Conservation (phyloP, 31 red algal species). For the Endocladia muricata region DNA sequence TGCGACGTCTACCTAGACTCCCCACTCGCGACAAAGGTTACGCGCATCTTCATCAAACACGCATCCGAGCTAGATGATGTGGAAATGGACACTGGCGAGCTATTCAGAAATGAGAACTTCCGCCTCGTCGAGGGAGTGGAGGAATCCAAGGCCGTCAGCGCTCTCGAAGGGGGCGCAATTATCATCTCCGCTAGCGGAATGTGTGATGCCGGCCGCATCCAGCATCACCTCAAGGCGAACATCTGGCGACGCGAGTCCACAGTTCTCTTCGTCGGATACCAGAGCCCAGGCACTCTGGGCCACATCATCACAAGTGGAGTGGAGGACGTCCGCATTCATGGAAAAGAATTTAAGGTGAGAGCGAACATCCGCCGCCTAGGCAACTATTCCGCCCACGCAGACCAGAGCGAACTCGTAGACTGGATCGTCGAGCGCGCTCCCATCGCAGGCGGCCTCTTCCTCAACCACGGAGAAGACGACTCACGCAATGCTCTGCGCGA, state of each 20-base stretch:
- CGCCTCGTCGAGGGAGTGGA: not conserved
- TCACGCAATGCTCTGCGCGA: too few relatives aligned
- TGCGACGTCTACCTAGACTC: too few relatives aligned
- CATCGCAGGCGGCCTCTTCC: too few relatives aligned
- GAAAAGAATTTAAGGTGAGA: not conserved
- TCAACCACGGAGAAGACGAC: too few relatives aligned
- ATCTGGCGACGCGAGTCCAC: not conserved
- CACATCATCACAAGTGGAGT: not conserved
- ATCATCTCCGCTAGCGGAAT: conserved; percentile 11
- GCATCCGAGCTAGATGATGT: too few relatives aligned
- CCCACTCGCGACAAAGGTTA: too few relatives aligned
- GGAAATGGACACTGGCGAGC: not conserved
- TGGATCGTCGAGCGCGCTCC: too few relatives aligned
- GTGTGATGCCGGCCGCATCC: not conserved
- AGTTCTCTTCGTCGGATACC: conserved; percentile 5
- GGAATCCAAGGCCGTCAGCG: not conserved
- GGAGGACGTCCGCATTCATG: not conserved
- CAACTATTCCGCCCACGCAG: not conserved
- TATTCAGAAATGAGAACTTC: not conserved
- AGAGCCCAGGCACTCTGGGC: not conserved
- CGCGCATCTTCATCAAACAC: too few relatives aligned
- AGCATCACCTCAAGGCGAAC: conserved; percentile 4
- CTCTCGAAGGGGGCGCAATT: not conserved
- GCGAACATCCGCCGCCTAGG: not conserved
- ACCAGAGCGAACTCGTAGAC: not conserved